Evolutionary conservation across 768 basidiomycete species (phyloP).

Genomic region (Lentinula boryana): DNA sequence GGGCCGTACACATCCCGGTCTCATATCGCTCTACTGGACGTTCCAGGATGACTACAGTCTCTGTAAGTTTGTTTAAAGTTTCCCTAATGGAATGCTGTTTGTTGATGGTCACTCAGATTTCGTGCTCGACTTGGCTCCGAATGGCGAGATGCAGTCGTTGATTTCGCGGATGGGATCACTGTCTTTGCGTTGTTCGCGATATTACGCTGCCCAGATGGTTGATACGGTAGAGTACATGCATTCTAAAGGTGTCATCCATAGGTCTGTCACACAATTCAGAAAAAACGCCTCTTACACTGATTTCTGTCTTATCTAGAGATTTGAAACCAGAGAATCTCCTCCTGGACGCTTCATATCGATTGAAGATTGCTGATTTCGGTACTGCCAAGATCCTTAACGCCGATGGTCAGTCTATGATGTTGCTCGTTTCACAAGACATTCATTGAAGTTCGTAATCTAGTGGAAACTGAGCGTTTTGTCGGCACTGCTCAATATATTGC

Average conservation of each 20-base stretch:
- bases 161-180: slow-evolving; percentile 82
- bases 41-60: slow-evolving; percentile 83
- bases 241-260: slow-evolving; percentile 82
- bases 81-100: neutral
- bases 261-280: slow-evolving; percentile 29
- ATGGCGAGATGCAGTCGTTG: slow-evolving; percentile 73
- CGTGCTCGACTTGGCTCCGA: slow-evolving; percentile 68
- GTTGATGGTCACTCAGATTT: slow-evolving; percentile 45
- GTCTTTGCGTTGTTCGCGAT: slow-evolving; percentile 65
- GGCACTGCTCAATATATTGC: slow-evolving; percentile 89
- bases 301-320: slow-evolving; percentile 37
- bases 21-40: slow-evolving; percentile 75
- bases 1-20: slow-evolving; percentile 75
- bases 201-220: slow-evolving; percentile 87
- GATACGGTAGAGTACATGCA: slow-evolving; percentile 92
- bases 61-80: slow-evolving; percentile 48
- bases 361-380: slow-evolving; percentile 97
- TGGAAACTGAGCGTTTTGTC: slow-evolving; percentile 67
- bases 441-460: slow-evolving; percentile 25
- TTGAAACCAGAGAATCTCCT: slow-evolving; percentile 87
- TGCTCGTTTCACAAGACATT: neutral
- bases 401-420: slow-evolving; percentile 34
- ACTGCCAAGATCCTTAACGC: slow-evolving; percentile 74
- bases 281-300: neutral
- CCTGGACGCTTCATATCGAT: slow-evolving; percentile 77